Evolutionary conservation across 1,139 yeast genomes (phyloP).

Genomic region (Yamadazyma pseudoaaseri): DNA sequence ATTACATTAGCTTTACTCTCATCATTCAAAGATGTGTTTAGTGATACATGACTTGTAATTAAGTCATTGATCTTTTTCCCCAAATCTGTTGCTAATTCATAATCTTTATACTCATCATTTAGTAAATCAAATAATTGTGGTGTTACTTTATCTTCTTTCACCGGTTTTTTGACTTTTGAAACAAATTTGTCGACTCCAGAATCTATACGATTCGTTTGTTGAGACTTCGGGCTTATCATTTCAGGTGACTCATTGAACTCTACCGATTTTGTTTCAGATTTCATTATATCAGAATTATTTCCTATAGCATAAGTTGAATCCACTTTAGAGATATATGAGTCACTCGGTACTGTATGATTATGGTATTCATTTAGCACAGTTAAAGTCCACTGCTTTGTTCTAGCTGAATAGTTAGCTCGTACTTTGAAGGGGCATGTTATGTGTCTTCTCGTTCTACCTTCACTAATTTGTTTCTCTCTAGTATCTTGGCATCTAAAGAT

Average conservation of each 20-base stretch:
- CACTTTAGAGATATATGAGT: not conserved
- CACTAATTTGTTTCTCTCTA: conserved; percentile 15
- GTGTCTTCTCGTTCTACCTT: conserved; percentile 21
- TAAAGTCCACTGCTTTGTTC: conserved; percentile 57
- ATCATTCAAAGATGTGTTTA: conserved; percentile 9
- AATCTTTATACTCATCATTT: conserved; percentile 10
- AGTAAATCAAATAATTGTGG: conserved; percentile 6
- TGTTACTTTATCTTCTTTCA: conserved; percentile 3
- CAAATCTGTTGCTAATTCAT: conserved; percentile 9
- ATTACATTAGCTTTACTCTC: conserved; percentile 12
- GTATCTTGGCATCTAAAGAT: conserved; percentile 63
- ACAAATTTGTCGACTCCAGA: not conserved
- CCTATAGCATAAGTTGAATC: not conserved
- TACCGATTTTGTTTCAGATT: not conserved
- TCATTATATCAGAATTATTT: not conserved
- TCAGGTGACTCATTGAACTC: not conserved
- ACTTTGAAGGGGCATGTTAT: conserved; percentile 65
- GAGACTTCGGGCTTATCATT: not conserved
- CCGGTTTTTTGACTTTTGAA: not conserved
- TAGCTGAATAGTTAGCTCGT: conserved; percentile 62
- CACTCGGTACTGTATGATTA: conserved; percentile 23
- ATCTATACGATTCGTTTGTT: not conserved
- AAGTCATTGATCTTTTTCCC: conserved; percentile 11
- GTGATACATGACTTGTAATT: conserved; percentile 9
- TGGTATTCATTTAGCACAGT: conserved; percentile 60